Conservation (phyloP, 257 asterid genomes). For the Cruciata laevipes region DNA sequence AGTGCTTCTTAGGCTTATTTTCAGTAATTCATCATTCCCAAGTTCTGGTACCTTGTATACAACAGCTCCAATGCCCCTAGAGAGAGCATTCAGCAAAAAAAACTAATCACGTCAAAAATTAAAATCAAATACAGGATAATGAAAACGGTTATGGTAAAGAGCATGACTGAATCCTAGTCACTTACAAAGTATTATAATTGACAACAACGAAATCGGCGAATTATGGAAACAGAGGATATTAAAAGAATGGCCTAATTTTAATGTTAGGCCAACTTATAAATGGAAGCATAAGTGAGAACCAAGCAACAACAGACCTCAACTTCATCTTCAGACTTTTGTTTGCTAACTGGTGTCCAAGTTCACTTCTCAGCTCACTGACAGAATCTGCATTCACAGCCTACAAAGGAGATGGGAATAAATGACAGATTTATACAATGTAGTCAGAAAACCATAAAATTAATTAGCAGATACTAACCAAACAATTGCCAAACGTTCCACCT, state of each 20-base stretch:
- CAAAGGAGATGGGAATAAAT: slow-evolving; percentile 8
- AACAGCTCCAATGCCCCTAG: slow-evolving; percentile 84
- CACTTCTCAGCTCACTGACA: slow-evolving; percentile 67
- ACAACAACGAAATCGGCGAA: no score
- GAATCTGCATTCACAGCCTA: slow-evolving; percentile 81
- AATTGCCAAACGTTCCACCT: slow-evolving; percentile 60
- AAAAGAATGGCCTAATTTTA: no score
- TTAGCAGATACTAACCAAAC: slow-evolving; percentile 48
- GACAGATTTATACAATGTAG: not conserved
- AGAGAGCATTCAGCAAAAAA: slow-evolving; percentile 10
- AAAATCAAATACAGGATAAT: not conserved
- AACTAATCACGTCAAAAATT: not conserved
- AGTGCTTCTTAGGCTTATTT: slow-evolving; percentile 78
- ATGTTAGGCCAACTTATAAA: not conserved
- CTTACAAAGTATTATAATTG: not conserved
- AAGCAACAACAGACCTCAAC: slow-evolving; percentile 52
- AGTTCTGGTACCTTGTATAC: slow-evolving; percentile 77
- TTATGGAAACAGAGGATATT: no score
- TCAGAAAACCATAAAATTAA: slow-evolving; percentile 12
- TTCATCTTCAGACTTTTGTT: slow-evolving; percentile 56
- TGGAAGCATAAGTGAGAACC: slow-evolving; percentile 8
- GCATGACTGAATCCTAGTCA: not conserved
- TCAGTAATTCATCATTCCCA: slow-evolving; percentile 47
- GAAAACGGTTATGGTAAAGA: not conserved
- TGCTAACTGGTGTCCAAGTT: slow-evolving; percentile 87